Conservation (phyloP, 2,329 filamentous ascomycete species). For the Coniochaeta hoffmannii region DNA sequence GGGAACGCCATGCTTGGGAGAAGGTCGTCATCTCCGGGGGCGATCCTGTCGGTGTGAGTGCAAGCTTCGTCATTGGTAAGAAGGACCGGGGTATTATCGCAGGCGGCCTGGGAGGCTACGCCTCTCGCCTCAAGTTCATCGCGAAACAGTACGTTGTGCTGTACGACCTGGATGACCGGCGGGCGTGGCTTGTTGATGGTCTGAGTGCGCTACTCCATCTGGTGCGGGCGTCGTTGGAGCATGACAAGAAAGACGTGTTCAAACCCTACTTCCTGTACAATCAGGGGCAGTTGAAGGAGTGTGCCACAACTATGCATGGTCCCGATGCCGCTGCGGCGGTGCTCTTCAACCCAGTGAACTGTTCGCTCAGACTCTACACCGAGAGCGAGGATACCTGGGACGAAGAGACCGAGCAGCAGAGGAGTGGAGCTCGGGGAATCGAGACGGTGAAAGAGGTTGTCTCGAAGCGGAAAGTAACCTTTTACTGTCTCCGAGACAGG, state of each 20-base stretch:
- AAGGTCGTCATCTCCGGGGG: slow-evolving; percentile 18
- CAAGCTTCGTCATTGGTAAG: slow-evolving; percentile 14
- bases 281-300: slow-evolving; percentile 1
- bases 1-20: slow-evolving; percentile 12
- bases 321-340: not conserved
- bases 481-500: not conserved
- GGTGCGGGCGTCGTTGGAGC: slow-evolving; percentile 18
- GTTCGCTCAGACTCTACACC: not conserved
- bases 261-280: slow-evolving; percentile 13
- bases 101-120: slow-evolving; percentile 14
- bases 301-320: not conserved
- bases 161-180: slow-evolving; percentile 16
- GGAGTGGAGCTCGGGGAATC: not conserved
- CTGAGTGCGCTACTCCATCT: slow-evolving; percentile 28
- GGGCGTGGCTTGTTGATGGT: slow-evolving; percentile 28
- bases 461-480: not conserved
- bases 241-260: slow-evolving; percentile 11
- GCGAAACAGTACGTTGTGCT: slow-evolving; percentile 17
- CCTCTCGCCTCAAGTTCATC: slow-evolving; percentile 20
- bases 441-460: not conserved
- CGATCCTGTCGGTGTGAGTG: slow-evolving; percentile 17
- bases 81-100: slow-evolving; percentile 17
- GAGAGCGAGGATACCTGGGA: not conserved
- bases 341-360: not conserved
- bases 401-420: not conserved